These are phyloP conservation scores for Albatrellus ellisii DNA, from an alignment of 768 basidiomycete species.

Conservation along the genomic window DNA sequence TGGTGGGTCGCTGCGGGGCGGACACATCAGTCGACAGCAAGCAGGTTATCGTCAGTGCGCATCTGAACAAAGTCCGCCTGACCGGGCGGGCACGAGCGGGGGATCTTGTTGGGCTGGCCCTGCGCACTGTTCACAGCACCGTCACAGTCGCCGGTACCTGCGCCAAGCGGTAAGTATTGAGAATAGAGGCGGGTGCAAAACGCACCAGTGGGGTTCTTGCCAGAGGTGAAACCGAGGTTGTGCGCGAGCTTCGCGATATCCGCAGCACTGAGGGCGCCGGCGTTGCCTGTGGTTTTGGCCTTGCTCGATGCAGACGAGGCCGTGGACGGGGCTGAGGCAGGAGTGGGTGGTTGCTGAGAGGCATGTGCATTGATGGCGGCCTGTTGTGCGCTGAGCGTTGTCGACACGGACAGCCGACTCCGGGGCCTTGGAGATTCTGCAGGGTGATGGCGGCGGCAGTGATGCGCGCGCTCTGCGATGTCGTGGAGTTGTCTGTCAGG, in stretches of 20 bases:
- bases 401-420: slow-evolving; percentile 16
- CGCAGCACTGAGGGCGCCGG: neutral
- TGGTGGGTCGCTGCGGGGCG: neutral
- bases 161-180: too few species aligned
- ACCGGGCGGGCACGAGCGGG: slow-evolving; percentile 28
- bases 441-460: slow-evolving; percentile 16
- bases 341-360: too few species aligned
- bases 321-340: neutral
- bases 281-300: neutral
- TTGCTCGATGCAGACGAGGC: neutral
- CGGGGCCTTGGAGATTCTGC: slow-evolving; percentile 19
- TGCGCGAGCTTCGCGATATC: slow-evolving; percentile 12
- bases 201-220: slow-evolving; percentile 14
- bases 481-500: slow-evolving; percentile 14
- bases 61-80: slow-evolving; percentile 22
- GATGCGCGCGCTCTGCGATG: slow-evolving; percentile 14
- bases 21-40: neutral
- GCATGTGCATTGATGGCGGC: too few species aligned
- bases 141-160: slow-evolving; percentile 13
- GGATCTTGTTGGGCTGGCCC: slow-evolving; percentile 25
- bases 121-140: slow-evolving; percentile 19
- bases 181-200: too few species aligned
- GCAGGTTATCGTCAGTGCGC: neutral
- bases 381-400: slow-evolving; percentile 11
- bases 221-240: slow-evolving; percentile 13